Conservation (phyloP, 441 rosid genomes). For the Gossypium schwendimanii region DNA sequence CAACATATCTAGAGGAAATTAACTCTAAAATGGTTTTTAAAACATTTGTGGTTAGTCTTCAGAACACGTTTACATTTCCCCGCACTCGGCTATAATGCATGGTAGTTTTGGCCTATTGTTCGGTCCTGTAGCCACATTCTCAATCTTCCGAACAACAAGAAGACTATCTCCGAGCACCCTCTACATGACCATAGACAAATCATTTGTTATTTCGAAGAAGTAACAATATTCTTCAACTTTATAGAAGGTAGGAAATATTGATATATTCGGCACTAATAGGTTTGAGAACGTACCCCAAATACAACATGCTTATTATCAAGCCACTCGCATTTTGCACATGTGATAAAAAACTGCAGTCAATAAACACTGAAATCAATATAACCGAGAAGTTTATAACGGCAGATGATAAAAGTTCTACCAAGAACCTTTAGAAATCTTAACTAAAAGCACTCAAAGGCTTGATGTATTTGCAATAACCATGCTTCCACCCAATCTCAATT, state of each 20-base stretch:
- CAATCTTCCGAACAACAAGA: constrained; percentile 74
- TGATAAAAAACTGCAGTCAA: constrained; percentile 74
- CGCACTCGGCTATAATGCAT: constrained; percentile 74
- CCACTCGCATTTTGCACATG: constrained; percentile 97
- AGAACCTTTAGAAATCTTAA: background rate
- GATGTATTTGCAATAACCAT: background rate
- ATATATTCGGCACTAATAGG: background rate
- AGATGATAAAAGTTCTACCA: background rate
- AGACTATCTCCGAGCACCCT: constrained; percentile 94
- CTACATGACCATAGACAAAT: constrained; percentile 23
- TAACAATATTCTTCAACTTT: background rate
- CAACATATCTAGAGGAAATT: background rate
- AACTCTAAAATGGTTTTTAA: background rate
- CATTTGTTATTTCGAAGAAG: background rate
- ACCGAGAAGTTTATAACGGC: background rate
- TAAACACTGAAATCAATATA: constrained; percentile 10
- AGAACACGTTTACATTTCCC: constrained; percentile 57
- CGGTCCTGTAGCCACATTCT: constrained; percentile 88
- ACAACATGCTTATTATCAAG: constrained; percentile 95
- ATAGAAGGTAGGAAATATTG: background rate
- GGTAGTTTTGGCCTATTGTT: constrained; percentile 84
- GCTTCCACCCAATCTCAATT: constrained; percentile 1
- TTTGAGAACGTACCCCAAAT: constrained; percentile 43
- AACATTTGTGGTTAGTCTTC: background rate
- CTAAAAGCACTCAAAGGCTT: background rate